Evolutionary conservation across 2,329 filamentous ascomycete species (phyloP).

Genomic region (Microsporum audouinii): DNA sequence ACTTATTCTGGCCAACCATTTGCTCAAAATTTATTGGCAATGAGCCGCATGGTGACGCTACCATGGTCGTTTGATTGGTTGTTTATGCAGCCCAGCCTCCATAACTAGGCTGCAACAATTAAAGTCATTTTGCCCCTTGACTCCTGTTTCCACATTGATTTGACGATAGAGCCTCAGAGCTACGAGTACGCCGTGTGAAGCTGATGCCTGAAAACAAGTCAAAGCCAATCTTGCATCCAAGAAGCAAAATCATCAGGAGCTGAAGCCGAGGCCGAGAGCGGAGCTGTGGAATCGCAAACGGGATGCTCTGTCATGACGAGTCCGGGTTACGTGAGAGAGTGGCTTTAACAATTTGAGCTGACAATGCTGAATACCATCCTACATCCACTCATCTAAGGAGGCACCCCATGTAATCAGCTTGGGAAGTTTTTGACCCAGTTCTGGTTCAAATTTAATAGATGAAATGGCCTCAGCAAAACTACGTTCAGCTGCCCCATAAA

Average conservation of each 20-base stretch:
- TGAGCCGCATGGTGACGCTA: background rate
- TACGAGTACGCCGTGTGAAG: too few relatives aligned
- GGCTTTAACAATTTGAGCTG: background rate
- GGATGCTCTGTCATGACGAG: background rate
- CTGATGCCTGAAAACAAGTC: too few relatives aligned
- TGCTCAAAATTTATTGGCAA: background rate
- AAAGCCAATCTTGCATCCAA: too few relatives aligned
- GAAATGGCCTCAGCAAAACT: too few relatives aligned
- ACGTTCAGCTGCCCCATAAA: too few relatives aligned
- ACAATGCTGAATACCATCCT: background rate
- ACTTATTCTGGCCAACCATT: background rate
- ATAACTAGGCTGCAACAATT: background rate
- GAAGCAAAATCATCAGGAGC: too few relatives aligned
- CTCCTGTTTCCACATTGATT: background rate
- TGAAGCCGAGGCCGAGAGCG: too few relatives aligned
- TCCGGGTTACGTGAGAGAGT: background rate
- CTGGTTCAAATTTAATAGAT: too few relatives aligned
- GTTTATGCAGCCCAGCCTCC: background rate
- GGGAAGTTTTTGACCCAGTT: too few relatives aligned
- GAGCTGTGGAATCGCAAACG: too few relatives aligned
- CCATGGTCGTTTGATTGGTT: background rate
- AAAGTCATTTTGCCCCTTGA: background rate
- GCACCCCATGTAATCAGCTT: background rate
- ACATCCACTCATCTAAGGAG: background rate
- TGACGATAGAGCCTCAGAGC: too few relatives aligned